Conservation (phyloP, 352 stramenopile genomes). For the Pythium sp. region DNA sequence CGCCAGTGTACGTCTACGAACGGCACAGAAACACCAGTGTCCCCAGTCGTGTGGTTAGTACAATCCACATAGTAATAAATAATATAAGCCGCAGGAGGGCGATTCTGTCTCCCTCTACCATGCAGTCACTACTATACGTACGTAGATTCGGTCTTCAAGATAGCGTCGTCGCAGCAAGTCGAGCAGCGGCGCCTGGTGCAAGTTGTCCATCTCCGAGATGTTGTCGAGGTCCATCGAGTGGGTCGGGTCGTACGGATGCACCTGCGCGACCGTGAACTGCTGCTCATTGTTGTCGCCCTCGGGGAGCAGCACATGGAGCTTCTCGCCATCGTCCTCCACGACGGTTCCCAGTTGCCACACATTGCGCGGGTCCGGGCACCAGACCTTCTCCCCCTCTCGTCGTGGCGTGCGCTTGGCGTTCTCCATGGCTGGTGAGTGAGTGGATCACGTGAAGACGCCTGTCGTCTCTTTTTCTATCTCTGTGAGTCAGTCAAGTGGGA, state of each 20-base stretch:
- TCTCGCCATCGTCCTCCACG: constrained; percentile 82
- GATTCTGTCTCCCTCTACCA: background rate
- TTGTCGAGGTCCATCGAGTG: constrained; percentile 88
- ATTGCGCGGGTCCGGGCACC: constrained; percentile 81
- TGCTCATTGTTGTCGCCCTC: constrained; percentile 77
- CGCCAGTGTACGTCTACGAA: constrained; percentile 88
- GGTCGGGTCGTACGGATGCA: constrained; percentile 90
- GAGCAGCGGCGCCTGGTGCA: constrained; percentile 90
- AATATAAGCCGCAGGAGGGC: background rate
- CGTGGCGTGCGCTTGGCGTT: constrained; percentile 50
- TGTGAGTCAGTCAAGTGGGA: background rate
- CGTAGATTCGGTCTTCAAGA: constrained; percentile 92
- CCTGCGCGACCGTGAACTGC: constrained; percentile 72
- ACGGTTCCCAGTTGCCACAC: constrained; percentile 87
- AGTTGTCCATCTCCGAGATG: constrained; percentile 93
- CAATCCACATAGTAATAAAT: background rate
- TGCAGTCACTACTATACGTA: constrained; percentile 16
- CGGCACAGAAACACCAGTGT: background rate
- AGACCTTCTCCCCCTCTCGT: constrained; percentile 86
- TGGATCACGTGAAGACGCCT: background rate
- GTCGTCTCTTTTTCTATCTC: background rate
- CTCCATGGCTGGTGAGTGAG: constrained; percentile 15
- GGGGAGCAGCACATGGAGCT: constrained; percentile 78
- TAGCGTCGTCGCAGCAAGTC: constrained; percentile 87
- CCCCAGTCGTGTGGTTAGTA: background rate